Base-by-base conservation (phyloP, 2,329 filamentous ascomycete species). In the Dothideomycetidae sp. region DNA sequence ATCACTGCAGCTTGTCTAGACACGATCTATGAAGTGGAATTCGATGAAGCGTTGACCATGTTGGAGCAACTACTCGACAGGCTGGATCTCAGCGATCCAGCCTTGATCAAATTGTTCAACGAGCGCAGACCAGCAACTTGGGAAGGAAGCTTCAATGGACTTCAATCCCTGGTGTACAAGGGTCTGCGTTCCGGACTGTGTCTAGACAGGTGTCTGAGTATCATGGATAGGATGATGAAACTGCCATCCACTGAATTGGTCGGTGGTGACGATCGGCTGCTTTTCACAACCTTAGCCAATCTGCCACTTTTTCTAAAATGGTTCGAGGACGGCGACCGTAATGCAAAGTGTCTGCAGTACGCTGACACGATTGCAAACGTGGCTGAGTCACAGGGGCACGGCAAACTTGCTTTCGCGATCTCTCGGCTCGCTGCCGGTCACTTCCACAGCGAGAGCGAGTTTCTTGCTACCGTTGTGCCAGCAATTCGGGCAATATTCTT, bases 1-100 rank as follows among this genome's bases (percentile, higher is more conserved):
- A 93, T 88, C 1, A 93, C 83, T 0, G 94, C 86, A 50, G 90
- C 90, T 9, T 98, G 90, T 54, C 64, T 98, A 13, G 86, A 96
- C 52, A 96, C 90, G 0, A 93, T 96, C 51, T 93, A 96, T 46
- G 92, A 98, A 58, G 73, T 79, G 14, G 90, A 98, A 52, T 98
- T 93, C 45, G 71, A 90, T 44, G 90, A 94, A 54, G 85, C 82
- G 14, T 66, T 94, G 10, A 78, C 81, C 36, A 94, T 98, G 81
- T 69, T 98, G 7, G 81, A 93, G 41, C 81, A 81, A 50, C 75
- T 93, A 23, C 61, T 98, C 14, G 72, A 75, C 47, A 93, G 90
- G 54, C 65, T 96, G 14, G 81, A 98, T 54, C 70, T 98, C 31
- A 70, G 71, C 31, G 75, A 81, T 43, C 67, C 75, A 0, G 68